phyloP scores from a whole-genome alignment of 305 asterid genomes.

The Rubia tinctorum region DNA sequence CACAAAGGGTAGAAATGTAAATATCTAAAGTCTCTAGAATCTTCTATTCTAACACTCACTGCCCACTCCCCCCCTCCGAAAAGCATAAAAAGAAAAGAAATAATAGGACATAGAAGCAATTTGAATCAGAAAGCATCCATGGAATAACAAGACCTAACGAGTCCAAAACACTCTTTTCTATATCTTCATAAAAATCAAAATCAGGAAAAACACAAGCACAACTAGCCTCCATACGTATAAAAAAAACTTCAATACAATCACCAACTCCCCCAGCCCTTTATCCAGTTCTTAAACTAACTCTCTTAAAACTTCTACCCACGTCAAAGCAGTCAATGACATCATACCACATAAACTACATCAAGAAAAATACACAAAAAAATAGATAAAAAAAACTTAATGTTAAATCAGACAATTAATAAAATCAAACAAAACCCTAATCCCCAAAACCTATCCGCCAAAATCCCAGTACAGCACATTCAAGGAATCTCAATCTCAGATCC shows the following conservation, averaged over 20 bases:
- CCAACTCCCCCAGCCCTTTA: neutral
- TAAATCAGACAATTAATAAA: neutral
- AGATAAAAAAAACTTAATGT: neutral
- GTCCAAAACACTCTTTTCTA: neutral
- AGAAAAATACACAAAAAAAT: neutral
- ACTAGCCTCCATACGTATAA: neutral
- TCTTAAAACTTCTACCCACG: neutral
- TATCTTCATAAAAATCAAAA: neutral
- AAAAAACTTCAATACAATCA: neutral
- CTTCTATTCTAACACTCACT: too few relatives aligned
- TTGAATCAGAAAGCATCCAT: neutral
- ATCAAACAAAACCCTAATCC: conserved; percentile 8
- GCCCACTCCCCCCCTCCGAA: neutral
- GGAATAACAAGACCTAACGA: neutral
- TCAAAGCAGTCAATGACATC: neutral
- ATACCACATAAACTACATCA: neutral
- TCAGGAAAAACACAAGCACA: neutral
- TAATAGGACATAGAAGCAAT: too few relatives aligned
- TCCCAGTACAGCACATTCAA: neutral
- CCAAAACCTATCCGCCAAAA: conserved; percentile 1
- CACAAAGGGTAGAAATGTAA: too few relatives aligned
- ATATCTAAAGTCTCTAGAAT: too few relatives aligned
- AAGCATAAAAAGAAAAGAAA: neutral
- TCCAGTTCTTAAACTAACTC: neutral
- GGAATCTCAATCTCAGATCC: conserved; percentile 14